phyloP scores from a whole-genome alignment of 2,329 filamentous ascomycete species.

The Bertia moriformis region DNA sequence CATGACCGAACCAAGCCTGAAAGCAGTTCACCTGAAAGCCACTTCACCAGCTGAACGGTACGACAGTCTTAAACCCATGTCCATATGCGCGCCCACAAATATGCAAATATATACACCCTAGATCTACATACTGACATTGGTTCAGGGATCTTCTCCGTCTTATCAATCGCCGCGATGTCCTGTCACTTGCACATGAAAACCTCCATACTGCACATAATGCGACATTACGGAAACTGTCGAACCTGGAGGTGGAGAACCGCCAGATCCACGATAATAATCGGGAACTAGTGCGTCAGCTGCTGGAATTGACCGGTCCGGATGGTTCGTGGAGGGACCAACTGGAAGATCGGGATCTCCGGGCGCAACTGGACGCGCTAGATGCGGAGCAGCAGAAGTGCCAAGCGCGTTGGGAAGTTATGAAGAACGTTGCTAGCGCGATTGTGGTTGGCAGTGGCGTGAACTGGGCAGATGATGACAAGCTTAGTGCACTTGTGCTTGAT shows the following conservation, averaged over 20 bases:
- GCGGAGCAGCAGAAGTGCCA: conserved; percentile 23
- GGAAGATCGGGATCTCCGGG: conserved; percentile 22
- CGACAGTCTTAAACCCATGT: too few species aligned
- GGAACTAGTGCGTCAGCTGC: conserved; percentile 25
- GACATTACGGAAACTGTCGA: conserved; percentile 8
- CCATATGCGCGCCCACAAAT: too few species aligned
- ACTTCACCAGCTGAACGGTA: conserved; percentile 29
- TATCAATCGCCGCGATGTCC: conserved; percentile 30
- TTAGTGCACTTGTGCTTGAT: conserved; percentile 31
- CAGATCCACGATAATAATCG: conserved; percentile 26
- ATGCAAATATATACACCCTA: too few species aligned
- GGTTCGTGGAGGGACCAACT: conserved; percentile 21
- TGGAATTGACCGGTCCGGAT: conserved; percentile 27
- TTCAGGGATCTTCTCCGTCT: conserved; percentile 28
- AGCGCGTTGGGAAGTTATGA: conserved; percentile 29
- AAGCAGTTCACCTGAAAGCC: conserved; percentile 31
- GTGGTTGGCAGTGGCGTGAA: conserved; percentile 37
- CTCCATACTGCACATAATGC: conserved; percentile 22
- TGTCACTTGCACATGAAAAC: conserved; percentile 32
- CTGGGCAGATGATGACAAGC: conserved; percentile 31
- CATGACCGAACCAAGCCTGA: conserved; percentile 34
- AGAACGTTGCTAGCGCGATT: conserved; percentile 33
- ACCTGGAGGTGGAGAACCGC: conserved; percentile 23
- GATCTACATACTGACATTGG: too few species aligned
- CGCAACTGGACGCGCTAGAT: conserved; percentile 24